A percentile compares a stretch with the other conserved stretches of the same genome.
Conservation (phyloP, 805 yeast genomes). For the Debaryomyces hansenii region DNA sequence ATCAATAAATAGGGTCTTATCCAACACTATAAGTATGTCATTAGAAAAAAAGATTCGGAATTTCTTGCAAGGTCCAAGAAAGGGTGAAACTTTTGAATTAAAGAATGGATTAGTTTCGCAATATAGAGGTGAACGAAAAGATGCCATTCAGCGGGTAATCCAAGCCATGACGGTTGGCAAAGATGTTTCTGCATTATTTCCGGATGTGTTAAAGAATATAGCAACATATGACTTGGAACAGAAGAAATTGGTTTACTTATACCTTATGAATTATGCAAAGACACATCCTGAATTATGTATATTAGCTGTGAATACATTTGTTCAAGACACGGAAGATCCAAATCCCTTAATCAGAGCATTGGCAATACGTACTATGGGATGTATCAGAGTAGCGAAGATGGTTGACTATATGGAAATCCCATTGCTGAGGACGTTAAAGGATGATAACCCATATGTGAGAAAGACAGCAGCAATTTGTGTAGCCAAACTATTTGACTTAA, state of each 20-base stretch:
- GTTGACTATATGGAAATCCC: slow-evolving; percentile 94
- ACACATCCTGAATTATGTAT: slow-evolving; percentile 94
- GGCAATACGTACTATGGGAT: slow-evolving; percentile 98
- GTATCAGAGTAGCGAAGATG: slow-evolving; percentile 93
- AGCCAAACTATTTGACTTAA: slow-evolving; percentile 88
- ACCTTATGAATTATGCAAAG: slow-evolving; percentile 96
- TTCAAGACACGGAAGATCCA: slow-evolving; percentile 91
- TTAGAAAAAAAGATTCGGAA: slow-evolving; percentile 44
- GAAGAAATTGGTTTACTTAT: slow-evolving; percentile 91
- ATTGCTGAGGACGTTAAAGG: slow-evolving; percentile 75
- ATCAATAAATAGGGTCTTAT: background rate
- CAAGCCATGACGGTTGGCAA: slow-evolving; percentile 98
- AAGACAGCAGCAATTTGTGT: slow-evolving; percentile 98
- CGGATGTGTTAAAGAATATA: slow-evolving; percentile 93
- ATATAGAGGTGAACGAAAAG: slow-evolving; percentile 92
- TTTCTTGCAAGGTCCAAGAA: slow-evolving; percentile 45
- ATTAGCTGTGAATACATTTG: slow-evolving; percentile 95
- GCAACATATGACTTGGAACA: slow-evolving; percentile 97
- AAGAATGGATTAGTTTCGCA: slow-evolving; percentile 90
- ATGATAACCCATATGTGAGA: slow-evolving; percentile 95
- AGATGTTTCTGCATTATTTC: slow-evolving; percentile 91
- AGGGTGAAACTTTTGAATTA: slow-evolving; percentile 87
- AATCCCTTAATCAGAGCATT: slow-evolving; percentile 94
- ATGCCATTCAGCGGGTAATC: slow-evolving; percentile 93
- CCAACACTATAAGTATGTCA: slow-evolving; percentile 22